Percentiles rank a stretch among this genome's conserved stretches.
phyloP scores from a whole-genome alignment of 2,329 filamentous ascomycete genomes.

The Alternaria dauci region DNA sequence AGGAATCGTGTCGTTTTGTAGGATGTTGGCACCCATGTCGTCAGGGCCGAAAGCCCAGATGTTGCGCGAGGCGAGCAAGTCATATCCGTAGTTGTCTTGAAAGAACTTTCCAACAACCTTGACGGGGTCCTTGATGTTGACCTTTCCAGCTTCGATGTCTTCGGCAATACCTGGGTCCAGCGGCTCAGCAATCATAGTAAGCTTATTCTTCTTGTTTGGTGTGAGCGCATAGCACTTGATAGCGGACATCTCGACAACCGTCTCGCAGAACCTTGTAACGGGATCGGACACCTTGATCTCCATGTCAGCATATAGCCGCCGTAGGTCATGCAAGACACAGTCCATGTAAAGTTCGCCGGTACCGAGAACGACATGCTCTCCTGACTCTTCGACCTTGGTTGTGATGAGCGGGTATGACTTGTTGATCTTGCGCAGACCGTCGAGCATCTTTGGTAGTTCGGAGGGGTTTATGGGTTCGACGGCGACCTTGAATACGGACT shows the following conservation, averaged over 20 bases:
- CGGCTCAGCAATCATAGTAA: constrained; percentile 97
- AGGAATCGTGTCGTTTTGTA: constrained; percentile 95
- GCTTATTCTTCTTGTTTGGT: constrained; percentile 99
- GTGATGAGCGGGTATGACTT: constrained; percentile 96
- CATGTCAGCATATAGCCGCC: constrained; percentile 96
- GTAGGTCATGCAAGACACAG: constrained; percentile 93
- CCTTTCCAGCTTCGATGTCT: constrained; percentile 89
- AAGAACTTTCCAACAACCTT: constrained; percentile 96
- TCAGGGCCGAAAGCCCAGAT: constrained; percentile 99
- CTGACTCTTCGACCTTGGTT: constrained; percentile 97
- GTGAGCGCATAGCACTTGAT: constrained; percentile 98
- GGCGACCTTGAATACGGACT: constrained; percentile 96
- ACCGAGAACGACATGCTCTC: constrained; percentile 92
- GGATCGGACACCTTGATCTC: constrained; percentile 99
- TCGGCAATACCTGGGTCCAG: constrained; percentile 92
- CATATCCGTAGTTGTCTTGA: constrained; percentile 96
- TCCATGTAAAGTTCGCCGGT: constrained; percentile 99
- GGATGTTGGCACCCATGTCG: constrained; percentile 90
- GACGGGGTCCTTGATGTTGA: constrained; percentile 91
- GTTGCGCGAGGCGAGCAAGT: constrained; percentile 89
- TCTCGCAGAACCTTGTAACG: constrained; percentile 97
- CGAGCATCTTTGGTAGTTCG: constrained; percentile 97
- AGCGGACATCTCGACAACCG: constrained; percentile 93
- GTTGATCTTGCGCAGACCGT: constrained; percentile 94
- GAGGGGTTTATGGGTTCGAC: constrained; percentile 98